Conservation (phyloP, 2,329 filamentous ascomycete species). For the Tolypocladium tundrense region DNA sequence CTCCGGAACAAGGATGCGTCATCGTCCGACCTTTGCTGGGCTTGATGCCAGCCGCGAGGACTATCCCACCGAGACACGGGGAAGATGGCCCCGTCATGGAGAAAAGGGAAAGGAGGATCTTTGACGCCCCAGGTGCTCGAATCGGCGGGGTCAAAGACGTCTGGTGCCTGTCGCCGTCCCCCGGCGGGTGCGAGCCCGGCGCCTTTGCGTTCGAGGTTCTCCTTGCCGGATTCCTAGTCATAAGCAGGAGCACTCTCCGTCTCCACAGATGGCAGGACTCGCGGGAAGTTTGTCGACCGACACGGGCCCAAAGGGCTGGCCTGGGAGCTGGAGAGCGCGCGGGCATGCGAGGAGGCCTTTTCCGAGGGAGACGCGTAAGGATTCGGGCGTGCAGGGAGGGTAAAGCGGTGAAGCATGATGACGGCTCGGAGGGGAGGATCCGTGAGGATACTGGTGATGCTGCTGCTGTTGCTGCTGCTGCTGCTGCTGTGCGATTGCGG, state of each 20-base stretch:
- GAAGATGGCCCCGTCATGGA: slow-evolving; percentile 3
- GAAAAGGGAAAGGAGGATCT: slow-evolving; percentile 5
- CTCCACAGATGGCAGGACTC: background rate
- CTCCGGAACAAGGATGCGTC: background rate
- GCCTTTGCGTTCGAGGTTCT: background rate
- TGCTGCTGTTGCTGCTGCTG: background rate
- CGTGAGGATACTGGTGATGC: background rate
- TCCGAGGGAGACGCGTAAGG: background rate
- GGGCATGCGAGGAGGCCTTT: background rate
- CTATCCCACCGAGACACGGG: background rate
- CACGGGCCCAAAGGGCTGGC: background rate
- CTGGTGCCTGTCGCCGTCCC: background rate
- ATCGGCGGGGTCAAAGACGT: slow-evolving; percentile 1
- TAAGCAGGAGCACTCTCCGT: background rate
- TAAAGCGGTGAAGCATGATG: background rate
- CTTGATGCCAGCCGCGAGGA: background rate
- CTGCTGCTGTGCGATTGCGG: background rate
- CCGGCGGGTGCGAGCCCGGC: background rate
- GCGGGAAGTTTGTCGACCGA: background rate
- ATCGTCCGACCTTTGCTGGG: background rate
- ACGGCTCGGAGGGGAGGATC: background rate
- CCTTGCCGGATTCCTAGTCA: background rate
- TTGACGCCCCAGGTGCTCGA: slow-evolving; percentile 6
- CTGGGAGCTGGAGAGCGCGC: background rate
- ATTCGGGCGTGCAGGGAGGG: background rate